Evolutionary conservation across 2,329 filamentous ascomycete species (phyloP), one percentile per base, ranked within the genome.

Genomic region (Trichophyton schoenleinii): DNA sequence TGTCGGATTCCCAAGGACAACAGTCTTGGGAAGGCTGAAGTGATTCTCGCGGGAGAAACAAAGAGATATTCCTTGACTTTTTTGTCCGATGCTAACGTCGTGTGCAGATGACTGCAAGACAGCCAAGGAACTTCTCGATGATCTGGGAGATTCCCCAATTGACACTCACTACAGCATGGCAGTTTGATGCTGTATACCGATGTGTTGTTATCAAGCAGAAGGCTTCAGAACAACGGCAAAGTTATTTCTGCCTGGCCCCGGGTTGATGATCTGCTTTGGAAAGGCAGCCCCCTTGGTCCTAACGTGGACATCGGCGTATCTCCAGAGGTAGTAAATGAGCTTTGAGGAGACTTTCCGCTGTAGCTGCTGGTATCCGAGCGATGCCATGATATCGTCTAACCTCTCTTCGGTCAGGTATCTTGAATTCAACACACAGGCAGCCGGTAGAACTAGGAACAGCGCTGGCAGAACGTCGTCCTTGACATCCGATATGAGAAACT

Each of bases 271-370:
- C 64, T 83, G 81, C 75, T 97, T 97, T 63, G 79, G 79, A 69
- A 87, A 88, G 3, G 67, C 68, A 62, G 67, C 58, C 9, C 41
- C 58, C 25, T 58, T 44, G 15, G 62, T 57, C 46, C 53, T 59
- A 34, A 63, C 59, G 2, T 62, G 42, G n/a, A 42, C 49, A 49
- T 44, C 61, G 18, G 57, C 57, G 48, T 81, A 80, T 66, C 77
- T 82, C 88, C 91, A 96, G n/a, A 97, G 79, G 65, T 91, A 91
- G 73, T 96, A 97, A 22, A 89, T 84, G 58, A 99, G 78, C 73
- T 96, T 95, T 52, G 86, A 81, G 0, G 89, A 94, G 65, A 84
- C 78, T 74, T 95, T 96, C 65, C 79, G 81, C 67, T 83, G 78
- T 8, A 81, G 71, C 67, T 85, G 74, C 11, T 73, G 73, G 71